phyloP scores from a whole-genome alignment of 2,329 filamentous ascomycete species.

The Colletotrichum brevisporum region DNA sequence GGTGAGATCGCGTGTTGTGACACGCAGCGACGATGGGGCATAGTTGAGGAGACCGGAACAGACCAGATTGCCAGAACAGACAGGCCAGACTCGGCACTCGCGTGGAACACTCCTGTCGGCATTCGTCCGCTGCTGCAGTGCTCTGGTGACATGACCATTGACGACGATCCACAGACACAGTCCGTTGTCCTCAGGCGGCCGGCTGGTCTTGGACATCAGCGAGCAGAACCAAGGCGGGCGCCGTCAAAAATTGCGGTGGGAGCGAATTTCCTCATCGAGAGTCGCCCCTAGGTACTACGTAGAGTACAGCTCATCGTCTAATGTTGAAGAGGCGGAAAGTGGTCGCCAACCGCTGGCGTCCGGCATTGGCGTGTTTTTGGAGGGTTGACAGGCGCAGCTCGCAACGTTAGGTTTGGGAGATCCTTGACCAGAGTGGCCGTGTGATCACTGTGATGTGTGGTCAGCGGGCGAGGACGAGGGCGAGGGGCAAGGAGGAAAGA shows the following conservation, averaged over 20 bases:
- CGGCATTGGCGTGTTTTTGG: constrained; percentile 16
- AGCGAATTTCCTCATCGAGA: constrained; percentile 17
- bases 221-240: background rate
- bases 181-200: no score
- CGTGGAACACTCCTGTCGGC: constrained; percentile 20
- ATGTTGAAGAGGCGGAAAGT: constrained; percentile 18
- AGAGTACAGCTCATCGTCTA: constrained; percentile 30
- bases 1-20: constrained; percentile 13
- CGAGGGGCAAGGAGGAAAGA: background rate
- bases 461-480: constrained; percentile 22
- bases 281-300: background rate
- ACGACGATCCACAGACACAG: constrained; percentile 1
- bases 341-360: constrained; percentile 6
- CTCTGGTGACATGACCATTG: constrained; percentile 2
- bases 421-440: constrained; percentile 16
- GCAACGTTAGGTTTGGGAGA: constrained; percentile 15
- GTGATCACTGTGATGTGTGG: constrained; percentile 14
- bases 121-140: constrained; percentile 15
- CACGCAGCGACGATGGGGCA: constrained; percentile 8
- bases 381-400: constrained; percentile 24
- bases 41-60: background rate
- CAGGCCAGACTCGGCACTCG: constrained; percentile 3
- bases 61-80: background rate
- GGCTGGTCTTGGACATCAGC: background rate
- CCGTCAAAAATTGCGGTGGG: background rate